A percentile compares a stretch with the other conserved stretches of the same genome.
Evolutionary conservation across 1,284 basidiomycete species (phyloP).

Genomic region (Cutaneotrichosporon cavernicola): DNA sequence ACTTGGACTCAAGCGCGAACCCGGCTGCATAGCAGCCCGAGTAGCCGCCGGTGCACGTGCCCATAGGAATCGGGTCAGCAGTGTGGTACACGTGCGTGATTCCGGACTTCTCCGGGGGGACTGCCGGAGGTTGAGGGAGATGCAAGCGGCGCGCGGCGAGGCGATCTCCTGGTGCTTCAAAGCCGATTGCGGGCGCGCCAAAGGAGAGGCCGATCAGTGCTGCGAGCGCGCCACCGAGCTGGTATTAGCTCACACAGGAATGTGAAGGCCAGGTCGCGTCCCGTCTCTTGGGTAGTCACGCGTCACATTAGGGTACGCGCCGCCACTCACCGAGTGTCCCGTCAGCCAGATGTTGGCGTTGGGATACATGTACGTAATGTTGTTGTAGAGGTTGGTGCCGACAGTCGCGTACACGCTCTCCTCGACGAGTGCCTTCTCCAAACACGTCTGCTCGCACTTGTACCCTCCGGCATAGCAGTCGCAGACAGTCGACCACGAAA

Average conservation of each 20-base stretch:
- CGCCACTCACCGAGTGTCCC: conserved; percentile 66
- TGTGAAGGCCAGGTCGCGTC: not conserved
- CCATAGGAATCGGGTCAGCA: conserved; percentile 56
- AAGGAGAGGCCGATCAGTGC: conserved; percentile 87
- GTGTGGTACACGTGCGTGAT: conserved; percentile 62
- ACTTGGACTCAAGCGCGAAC: conserved; percentile 56
- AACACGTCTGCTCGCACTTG: conserved; percentile 79
- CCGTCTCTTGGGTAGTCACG: too few species aligned
- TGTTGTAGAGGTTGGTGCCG: conserved; percentile 88
- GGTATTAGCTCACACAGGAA: conserved; percentile 51
- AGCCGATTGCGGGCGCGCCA: conserved; percentile 83
- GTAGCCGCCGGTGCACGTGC: conserved; percentile 54
- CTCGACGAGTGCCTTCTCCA: conserved; percentile 73
- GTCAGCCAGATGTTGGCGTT: conserved; percentile 88
- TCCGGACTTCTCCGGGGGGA: conserved; percentile 47
- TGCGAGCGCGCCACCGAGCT: conserved; percentile 79
- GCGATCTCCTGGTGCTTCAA: conserved; percentile 88
- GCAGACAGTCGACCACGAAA: conserved; percentile 94
- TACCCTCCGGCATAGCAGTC: conserved; percentile 79
- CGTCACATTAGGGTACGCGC: not conserved
- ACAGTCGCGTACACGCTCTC: conserved; percentile 74
- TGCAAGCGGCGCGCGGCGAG: conserved; percentile 83
- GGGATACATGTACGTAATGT: conserved; percentile 91
- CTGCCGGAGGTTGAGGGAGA: conserved; percentile 64
- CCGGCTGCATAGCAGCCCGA: conserved; percentile 54